Conservation (phyloP, 345 rosid genomes). For the Camelina neglecta region DNA sequence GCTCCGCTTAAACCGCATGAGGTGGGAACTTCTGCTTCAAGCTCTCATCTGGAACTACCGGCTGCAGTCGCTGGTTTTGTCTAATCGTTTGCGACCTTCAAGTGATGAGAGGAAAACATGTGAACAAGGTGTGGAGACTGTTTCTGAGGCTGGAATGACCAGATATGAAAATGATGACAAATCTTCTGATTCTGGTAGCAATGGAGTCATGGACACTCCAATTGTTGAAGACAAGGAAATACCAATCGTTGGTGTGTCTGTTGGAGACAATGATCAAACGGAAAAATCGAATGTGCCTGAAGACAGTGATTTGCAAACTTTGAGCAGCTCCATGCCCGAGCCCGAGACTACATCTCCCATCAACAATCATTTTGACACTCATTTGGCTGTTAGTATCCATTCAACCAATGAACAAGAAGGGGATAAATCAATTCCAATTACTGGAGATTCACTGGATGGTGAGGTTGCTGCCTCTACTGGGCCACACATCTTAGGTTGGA, state of each 20-base stretch:
- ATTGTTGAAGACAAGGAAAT: conserved; percentile 46
- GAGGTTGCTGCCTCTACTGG: conserved; percentile 41
- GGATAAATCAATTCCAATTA: conserved; percentile 50
- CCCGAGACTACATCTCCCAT: conserved; percentile 13
- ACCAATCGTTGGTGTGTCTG: conserved; percentile 46
- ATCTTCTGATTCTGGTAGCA: conserved; percentile 38
- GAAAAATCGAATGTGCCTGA: conserved; percentile 38
- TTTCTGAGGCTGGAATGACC: conserved; percentile 38
- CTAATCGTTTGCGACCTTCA: conserved; percentile 52
- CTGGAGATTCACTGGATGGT: conserved; percentile 42
- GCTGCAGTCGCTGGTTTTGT: conserved; percentile 61
- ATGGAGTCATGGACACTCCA: conserved; percentile 40
- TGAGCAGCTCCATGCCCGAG: conserved; percentile 8
- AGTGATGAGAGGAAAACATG: conserved; percentile 45
- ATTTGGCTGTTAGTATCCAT: conserved; percentile 36
- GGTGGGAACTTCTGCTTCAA: conserved; percentile 85
- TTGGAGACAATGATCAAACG: conserved; percentile 42
- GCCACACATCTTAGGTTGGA: conserved; percentile 51
- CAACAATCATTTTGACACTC: conserved; percentile 37
- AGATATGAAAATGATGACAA: conserved; percentile 36
- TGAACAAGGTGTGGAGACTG: conserved; percentile 41
- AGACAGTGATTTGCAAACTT: conserved; percentile 40
- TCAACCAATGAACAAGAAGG: conserved; percentile 36
- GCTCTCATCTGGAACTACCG: conserved; percentile 81
- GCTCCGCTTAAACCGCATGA: conserved; percentile 64